Conservation (phyloP, 176 grass and related monocot genomes). For the Raddia distichophylla region DNA sequence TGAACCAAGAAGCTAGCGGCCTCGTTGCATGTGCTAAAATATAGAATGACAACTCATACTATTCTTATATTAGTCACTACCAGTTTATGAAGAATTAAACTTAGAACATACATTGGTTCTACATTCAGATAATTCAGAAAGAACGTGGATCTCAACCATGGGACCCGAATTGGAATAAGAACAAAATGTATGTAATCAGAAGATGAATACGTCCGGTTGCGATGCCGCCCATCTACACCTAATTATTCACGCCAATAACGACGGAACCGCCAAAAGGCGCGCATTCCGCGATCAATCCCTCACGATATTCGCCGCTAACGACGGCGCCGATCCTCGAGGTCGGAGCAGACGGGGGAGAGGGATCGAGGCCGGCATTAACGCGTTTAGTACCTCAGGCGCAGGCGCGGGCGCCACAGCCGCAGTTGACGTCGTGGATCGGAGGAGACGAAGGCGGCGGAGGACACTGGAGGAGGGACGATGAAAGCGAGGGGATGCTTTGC, state of each 20-base stretch:
- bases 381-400: background rate
- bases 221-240: background rate
- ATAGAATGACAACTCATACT: background rate
- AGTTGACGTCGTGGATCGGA: background rate
- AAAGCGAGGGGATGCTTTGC: too few relatives aligned
- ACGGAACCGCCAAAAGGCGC: background rate
- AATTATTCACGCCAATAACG: background rate
- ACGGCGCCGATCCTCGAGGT: background rate
- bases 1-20: background rate
- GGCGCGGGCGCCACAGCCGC: background rate
- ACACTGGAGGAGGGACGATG: too few relatives aligned
- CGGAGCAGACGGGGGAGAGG: background rate
- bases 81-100: background rate
- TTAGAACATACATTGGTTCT: background rate
- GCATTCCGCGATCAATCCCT: background rate
- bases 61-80: background rate
- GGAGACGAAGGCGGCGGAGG: too few relatives aligned
- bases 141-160: background rate
- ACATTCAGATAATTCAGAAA: background rate
- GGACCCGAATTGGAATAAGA: background rate
- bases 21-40: background rate
- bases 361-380: background rate
- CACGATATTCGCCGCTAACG: background rate
- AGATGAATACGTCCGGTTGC: background rate
- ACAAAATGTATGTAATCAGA: background rate